These are phyloP conservation scores for Glycine tomentella DNA, from an alignment of 306 rosid species.

Conservation along the genomic window DNA sequence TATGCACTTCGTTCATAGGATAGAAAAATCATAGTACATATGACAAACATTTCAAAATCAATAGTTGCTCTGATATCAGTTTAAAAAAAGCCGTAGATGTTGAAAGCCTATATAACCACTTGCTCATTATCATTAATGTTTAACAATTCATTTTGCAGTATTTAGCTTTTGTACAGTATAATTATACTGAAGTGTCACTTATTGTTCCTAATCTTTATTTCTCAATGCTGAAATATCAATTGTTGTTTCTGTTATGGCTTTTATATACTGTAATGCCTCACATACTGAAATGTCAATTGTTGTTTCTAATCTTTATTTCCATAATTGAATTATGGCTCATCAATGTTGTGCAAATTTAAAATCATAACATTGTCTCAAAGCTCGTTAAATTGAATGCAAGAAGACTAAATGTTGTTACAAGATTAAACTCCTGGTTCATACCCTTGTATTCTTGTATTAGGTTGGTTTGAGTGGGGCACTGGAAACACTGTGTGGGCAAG, in stretches of 20 bases:
- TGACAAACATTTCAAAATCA: not conserved
- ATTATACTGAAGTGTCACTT: no score
- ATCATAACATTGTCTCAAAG: not conserved
- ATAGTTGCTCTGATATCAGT: not conserved
- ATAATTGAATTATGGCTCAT: conserved; percentile 9
- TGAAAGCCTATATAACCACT: no score
- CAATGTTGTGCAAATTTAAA: not conserved
- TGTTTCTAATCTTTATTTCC: not conserved
- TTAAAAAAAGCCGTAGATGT: not conserved
- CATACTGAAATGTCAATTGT: not conserved
- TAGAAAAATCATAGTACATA: not conserved
- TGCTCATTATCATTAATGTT: not conserved
- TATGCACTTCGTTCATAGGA: not conserved
- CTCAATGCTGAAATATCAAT: no score
- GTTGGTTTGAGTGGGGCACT: conserved; percentile 87
- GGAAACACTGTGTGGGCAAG: conserved; percentile 92
- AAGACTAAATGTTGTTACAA: not conserved
- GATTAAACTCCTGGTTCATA: conserved; percentile 6
- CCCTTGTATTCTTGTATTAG: conserved; percentile 44
- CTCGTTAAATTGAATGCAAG: conserved; percentile 9
- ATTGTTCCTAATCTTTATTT: no score
- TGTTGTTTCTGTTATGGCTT: no score
- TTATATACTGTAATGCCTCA: no score
- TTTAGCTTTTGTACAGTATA: no score
- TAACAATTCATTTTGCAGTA: not conserved